Conservation (phyloP, 2,329 filamentous ascomycete species). For the Hortaea werneckii region DNA sequence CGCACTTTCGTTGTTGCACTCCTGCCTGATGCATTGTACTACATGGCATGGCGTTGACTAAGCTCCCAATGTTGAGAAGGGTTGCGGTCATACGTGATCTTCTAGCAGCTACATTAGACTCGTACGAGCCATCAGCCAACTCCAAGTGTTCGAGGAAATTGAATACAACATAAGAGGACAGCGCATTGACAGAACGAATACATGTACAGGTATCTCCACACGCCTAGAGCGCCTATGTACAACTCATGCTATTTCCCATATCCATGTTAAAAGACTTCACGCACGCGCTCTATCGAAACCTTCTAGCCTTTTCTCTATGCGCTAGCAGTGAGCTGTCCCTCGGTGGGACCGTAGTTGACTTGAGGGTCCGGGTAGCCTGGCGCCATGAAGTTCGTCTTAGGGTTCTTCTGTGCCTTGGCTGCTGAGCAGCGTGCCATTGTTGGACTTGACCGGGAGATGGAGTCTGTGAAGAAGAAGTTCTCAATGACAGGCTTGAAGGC, state of each 20-base stretch:
- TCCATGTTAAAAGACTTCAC: neutral
- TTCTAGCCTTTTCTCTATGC: neutral
- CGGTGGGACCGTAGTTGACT: conserved; percentile 29
- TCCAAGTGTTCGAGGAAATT: too few relatives aligned
- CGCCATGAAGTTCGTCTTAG: conserved; percentile 42
- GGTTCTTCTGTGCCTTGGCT: conserved; percentile 59
- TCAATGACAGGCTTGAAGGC: conserved; percentile 78
- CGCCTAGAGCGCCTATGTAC: neutral
- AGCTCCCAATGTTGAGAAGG: too few relatives aligned
- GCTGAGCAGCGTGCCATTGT: conserved; percentile 98
- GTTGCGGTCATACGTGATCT: too few relatives aligned
- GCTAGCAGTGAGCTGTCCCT: neutral
- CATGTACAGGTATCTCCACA: neutral
- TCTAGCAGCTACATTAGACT: too few relatives aligned
- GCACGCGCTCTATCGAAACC: neutral
- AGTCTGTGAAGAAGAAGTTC: conserved; percentile 97
- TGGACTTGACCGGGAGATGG: conserved; percentile 91
- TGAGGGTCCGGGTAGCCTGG: conserved; percentile 34
- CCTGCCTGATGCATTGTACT: too few relatives aligned
- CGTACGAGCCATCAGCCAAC: too few relatives aligned
- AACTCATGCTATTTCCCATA: neutral
- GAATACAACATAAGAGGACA: too few relatives aligned
- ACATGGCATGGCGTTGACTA: too few relatives aligned
- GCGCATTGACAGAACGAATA: too few relatives aligned
- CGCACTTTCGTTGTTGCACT: too few relatives aligned